Conservation (phyloP, 2,329 filamentous ascomycete genomes). For the Chalara sp. region DNA sequence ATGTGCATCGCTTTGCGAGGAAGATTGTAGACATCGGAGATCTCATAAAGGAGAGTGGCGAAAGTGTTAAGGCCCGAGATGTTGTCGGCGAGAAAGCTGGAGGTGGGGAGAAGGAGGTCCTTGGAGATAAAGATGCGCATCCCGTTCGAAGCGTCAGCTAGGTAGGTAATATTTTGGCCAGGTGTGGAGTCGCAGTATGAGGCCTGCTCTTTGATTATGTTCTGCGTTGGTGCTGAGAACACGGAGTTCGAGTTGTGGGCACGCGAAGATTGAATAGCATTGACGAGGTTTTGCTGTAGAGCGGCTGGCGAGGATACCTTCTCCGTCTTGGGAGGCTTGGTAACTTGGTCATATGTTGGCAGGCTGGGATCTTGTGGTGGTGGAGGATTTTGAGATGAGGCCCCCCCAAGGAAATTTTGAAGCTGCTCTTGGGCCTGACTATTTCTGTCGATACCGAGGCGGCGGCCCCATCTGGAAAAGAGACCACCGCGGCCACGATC, state of each 20-base stretch:
- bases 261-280: conserved; percentile 72
- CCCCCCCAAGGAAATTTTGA: conserved; percentile 35
- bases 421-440: conserved; percentile 35
- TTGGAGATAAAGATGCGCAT: conserved; percentile 69
- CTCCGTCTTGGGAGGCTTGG: conserved; percentile 14
- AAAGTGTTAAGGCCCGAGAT: conserved; percentile 61
- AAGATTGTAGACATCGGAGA: conserved; percentile 67
- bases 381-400: conserved; percentile 1
- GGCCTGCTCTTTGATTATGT: conserved; percentile 70
- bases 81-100: conserved; percentile 55
- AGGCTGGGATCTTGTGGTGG: conserved; percentile 19
- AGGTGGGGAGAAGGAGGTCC: conserved; percentile 43
- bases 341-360: conserved; percentile 1
- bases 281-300: conserved; percentile 65
- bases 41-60: conserved; percentile 59
- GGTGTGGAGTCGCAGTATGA: conserved; percentile 80
- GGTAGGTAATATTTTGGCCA: conserved; percentile 64
- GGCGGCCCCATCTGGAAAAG: conserved; percentile 60
- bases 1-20: conserved; percentile 67
- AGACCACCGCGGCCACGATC: conserved; percentile 44
- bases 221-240: conserved; percentile 66
- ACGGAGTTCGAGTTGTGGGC: conserved; percentile 67
- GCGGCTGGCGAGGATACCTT: conserved; percentile 53
- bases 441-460: conserved; percentile 58
- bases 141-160: conserved; percentile 62